These are phyloP conservation scores for Fusarium penzigii DNA, from an alignment of 2,329 filamentous ascomycete genomes.

Conservation along the genomic window DNA sequence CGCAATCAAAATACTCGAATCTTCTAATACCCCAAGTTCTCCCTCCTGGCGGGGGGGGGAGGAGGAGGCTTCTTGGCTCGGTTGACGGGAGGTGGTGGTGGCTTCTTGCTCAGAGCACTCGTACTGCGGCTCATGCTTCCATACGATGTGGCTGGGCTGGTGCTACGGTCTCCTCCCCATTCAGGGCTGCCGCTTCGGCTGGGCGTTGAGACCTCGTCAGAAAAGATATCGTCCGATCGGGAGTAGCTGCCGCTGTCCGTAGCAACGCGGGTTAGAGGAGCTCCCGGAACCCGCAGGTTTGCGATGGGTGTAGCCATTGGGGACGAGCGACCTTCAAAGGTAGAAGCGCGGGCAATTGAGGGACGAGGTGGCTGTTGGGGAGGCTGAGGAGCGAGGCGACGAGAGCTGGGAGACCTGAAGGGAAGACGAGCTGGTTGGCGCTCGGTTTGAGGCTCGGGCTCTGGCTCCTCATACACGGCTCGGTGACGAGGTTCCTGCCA, in stretches of 20 bases:
- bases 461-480: conserved; percentile 37
- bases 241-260: conserved; percentile 35
- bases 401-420: conserved; percentile 42
- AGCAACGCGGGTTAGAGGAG: conserved; percentile 46
- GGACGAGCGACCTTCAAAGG: conserved; percentile 36
- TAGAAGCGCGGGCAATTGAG: conserved; percentile 38
- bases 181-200: conserved; percentile 55
- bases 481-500: conserved; percentile 40
- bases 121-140: conserved; percentile 53
- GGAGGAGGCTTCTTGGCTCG: conserved; percentile 45
- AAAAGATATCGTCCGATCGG: conserved; percentile 46
- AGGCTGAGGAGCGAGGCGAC: conserved; percentile 35
- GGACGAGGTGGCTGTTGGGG: conserved; percentile 40
- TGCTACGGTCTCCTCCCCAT: conserved; percentile 48
- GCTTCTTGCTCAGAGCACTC: conserved; percentile 48
- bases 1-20: conserved; percentile 3
- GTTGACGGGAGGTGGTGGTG: conserved; percentile 53
- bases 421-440: conserved; percentile 51
- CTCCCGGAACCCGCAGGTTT: conserved; percentile 28
- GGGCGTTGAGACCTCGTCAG: conserved; percentile 50
- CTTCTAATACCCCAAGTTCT: conserved; percentile 30
- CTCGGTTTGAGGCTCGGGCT: conserved; percentile 30
- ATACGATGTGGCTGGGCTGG: conserved; percentile 58
- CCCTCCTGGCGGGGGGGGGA: conserved; percentile 35
- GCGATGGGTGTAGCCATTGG: conserved; percentile 25